phyloP scores from a whole-genome alignment of 768 basidiomycete species.

The Pleurotus ostreatus region DNA sequence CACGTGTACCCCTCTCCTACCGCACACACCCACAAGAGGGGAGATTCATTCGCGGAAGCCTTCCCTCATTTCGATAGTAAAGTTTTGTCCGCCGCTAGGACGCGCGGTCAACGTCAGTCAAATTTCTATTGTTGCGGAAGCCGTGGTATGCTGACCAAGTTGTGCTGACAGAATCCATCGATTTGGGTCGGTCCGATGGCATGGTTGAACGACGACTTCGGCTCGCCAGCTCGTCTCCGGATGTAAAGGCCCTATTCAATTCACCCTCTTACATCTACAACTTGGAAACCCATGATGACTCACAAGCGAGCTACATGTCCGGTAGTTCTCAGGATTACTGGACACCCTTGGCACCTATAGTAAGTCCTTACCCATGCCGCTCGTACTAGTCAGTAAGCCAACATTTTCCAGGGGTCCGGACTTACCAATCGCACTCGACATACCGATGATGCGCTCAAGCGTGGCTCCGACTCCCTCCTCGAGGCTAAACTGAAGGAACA shows the following conservation, averaged over 20 bases:
- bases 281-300: conserved; percentile 67
- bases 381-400: conserved; percentile 13
- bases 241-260: conserved; percentile 94
- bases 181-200: conserved; percentile 67
- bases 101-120: conserved; percentile 49
- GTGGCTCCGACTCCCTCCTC: conserved; percentile 79
- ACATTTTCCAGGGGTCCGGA: conserved; percentile 51
- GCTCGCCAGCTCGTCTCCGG: conserved; percentile 85
- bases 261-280: conserved; percentile 81
- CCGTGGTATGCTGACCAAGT: conserved; percentile 6
- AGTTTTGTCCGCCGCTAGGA: conserved; percentile 75
- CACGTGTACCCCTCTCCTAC: conserved; percentile 78
- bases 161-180: conserved; percentile 60
- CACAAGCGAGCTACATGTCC: conserved; percentile 54
- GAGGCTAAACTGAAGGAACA: conserved; percentile 84
- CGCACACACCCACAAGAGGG: conserved; percentile 77
- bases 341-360: conserved; percentile 74
- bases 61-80: conserved; percentile 98
- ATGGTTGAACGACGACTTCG: conserved; percentile 72
- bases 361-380: conserved; percentile 28
- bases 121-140: conserved; percentile 20
- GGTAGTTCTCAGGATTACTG: conserved; percentile 64
- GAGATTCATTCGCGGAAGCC: conserved; percentile 91
- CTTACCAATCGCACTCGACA: conserved; percentile 65
- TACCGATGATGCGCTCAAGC: conserved; percentile 72